Evolutionary conservation across 176 grass and related monocot species (phyloP).

Genomic region (Canna indica): DNA sequence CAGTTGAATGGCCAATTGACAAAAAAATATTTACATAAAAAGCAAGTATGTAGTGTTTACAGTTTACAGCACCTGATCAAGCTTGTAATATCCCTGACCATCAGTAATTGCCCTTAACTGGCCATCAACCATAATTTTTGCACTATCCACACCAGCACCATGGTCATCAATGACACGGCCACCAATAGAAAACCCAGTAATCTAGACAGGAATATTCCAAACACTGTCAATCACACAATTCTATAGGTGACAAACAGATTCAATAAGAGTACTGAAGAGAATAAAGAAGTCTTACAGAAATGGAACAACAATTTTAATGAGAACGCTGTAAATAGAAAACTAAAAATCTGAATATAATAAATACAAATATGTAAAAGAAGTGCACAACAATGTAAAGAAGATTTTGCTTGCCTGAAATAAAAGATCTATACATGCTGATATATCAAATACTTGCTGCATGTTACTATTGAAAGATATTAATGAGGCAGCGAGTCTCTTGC

Average conservation of each 20-base stretch:
- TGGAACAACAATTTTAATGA: background rate
- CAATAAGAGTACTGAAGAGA: background rate
- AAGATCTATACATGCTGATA: no score
- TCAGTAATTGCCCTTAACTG: conserved; percentile 68
- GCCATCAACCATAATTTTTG: conserved; percentile 71
- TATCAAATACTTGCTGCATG: background rate
- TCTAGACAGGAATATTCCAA: conserved; percentile 26
- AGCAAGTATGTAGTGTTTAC: conserved; percentile 11
- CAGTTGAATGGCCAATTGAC: conserved; percentile 8
- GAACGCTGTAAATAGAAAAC: background rate
- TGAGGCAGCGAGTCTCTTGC: background rate
- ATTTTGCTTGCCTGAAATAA: no score
- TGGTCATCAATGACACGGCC: conserved; percentile 62
- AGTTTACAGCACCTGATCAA: conserved; percentile 71
- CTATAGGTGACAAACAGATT: conserved; percentile 12
- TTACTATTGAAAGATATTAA: background rate
- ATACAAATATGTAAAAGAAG: background rate
- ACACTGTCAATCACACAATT: background rate
- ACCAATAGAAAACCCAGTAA: conserved; percentile 97
- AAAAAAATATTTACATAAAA: conserved; percentile 9
- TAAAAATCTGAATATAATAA: background rate
- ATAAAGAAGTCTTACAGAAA: background rate
- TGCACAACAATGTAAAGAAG: background rate
- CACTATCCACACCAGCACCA: conserved; percentile 66
- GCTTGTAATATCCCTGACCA: conserved; percentile 74